Base-by-base conservation (phyloP, 495 filamentous ascomycete genomes). In the Talaromyces proteolyticus region DNA sequence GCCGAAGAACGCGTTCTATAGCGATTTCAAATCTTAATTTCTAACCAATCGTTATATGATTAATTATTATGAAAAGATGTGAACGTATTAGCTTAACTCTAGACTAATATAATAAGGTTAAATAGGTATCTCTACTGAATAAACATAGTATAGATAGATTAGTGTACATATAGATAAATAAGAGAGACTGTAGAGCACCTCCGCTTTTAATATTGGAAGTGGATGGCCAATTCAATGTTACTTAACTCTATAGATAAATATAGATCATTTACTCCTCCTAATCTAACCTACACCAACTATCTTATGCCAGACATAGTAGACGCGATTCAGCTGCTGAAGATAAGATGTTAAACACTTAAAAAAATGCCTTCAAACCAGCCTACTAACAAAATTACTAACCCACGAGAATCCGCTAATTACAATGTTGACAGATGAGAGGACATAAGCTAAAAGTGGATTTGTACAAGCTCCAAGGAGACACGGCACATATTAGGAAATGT, bases 151-250 rank as follows among this genome's bases (percentile, higher is more conserved):
- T 11, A 42, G 40, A 42, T 18, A 4, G n/a, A 42, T 20, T 18
- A 22, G 18, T 42, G n/a, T 53, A 49, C 39, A 42, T 71, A 53
- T 53, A 59, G 66, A 39, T 50, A 61, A 51, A 63, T 57, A 53
- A 67, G 49, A 54, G 64, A 71, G 50, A 66, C 56, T 1, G 56
- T 60, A 18, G 49, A 65, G 20, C 62, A 67, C 57, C 65, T 68
- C 44, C 58, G 64, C 17, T 60, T 68, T 47, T 51, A 58, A 59
- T 68, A 60, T 53, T 52, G 23, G 29, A 61, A 56, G 46, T 66
- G 54, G 64, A 60, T 57, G 5, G 62, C 53, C 63, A 61, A 56
- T 59, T 69, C 20, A 58, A 69, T 17, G 50, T 42, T 47, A 50
- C 57, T 49, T 58, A 53, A 57, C 39, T 36, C 29, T 49, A 26